These are phyloP conservation scores for Stagonosporopsis chrysanthemi DNA, from an alignment of 2,329 filamentous ascomycete species.

Conservation along the genomic window DNA sequence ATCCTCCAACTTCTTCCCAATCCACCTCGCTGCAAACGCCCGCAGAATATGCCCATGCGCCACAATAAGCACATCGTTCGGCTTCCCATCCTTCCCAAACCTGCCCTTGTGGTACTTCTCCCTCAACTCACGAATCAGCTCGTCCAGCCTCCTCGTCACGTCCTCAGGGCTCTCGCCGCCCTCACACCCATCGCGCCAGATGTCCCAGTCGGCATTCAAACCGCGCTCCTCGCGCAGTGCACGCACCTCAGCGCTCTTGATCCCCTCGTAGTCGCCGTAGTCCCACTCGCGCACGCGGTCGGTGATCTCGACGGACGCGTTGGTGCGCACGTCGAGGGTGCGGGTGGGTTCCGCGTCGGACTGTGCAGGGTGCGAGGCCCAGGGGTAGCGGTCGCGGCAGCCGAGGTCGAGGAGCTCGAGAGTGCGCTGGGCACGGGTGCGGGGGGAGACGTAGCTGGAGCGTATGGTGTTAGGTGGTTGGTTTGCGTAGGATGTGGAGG, in stretches of 20 bases:
- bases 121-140: constrained; percentile 77
- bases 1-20: constrained; percentile 73
- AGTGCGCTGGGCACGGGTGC: constrained; percentile 84
- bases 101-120: constrained; percentile 52
- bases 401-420: constrained; percentile 85
- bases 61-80: constrained; percentile 77
- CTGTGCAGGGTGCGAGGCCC: constrained; percentile 55
- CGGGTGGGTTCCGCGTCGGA: constrained; percentile 3
- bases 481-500: background rate
- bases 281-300: constrained; percentile 66
- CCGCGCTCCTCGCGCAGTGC: constrained; percentile 56
- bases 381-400: constrained; percentile 73
- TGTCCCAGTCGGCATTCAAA: constrained; percentile 74
- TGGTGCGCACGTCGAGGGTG: constrained; percentile 40
- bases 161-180: constrained; percentile 82
- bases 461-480: background rate
- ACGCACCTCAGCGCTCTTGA: constrained; percentile 61
- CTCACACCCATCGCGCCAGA: constrained; percentile 84
- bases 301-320: constrained; percentile 58
- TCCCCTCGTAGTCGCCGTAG: constrained; percentile 69
- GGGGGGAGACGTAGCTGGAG: constrained; percentile 81
- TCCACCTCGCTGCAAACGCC: constrained; percentile 88
- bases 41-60: constrained; percentile 90
- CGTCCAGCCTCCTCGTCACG: constrained; percentile 75
- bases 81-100: constrained; percentile 58